Base-by-base conservation (phyloP, 2,329 filamentous ascomycete genomes). In the Bisporella sp. region DNA sequence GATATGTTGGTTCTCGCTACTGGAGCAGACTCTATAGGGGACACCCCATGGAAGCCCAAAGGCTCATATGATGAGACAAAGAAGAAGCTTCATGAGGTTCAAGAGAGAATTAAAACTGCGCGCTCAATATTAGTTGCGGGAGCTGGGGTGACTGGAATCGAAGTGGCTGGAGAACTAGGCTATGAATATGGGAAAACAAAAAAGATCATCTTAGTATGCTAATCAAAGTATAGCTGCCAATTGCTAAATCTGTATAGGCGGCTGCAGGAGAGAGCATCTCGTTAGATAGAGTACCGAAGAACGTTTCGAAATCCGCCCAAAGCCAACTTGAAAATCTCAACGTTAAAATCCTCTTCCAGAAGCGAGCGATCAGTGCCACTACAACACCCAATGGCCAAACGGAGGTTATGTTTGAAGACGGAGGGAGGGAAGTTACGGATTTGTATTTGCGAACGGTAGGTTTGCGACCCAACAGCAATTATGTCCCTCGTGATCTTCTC, bases 371-470 rank as follows among this genome's bases (percentile, higher is more conserved):
- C 2, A 59, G 59, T 8, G 60, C 69, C n/a, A 59, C 62, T 12
- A 58, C 61, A 8, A 59, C 69, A 42, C 60, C 66, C 1, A 69
- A 72, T 54, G 77, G 75, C 52, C 73, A 70, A 59, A 75, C 72
- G 3, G 71, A 75, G 61, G 67, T 83, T 32, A 63, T 63, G 37
- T 69, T 83, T 13, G 66, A 67, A 31, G 66, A 63, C 52, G 76
- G 75, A 50, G 69, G 74, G 52, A 73, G 66, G 48, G 57, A 82
- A 52, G 59, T 61, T 9, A 76, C 77, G 1, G 79, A 84, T 56
- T 53, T 77, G 21, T 79, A 79, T 63, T 67, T 84, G 44, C 73
- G 78, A 6, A 78, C 79, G 3, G 74, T 74, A 58, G 80, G 80
- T 41, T 61, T 81, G 44, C 58, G 67, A 21, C 76, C 80, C 47